Evolutionary conservation across 2,329 filamentous ascomycete species (phyloP), one percentile per base, ranked within the genome.

Genomic region (Talaromyces pinophilus): DNA sequence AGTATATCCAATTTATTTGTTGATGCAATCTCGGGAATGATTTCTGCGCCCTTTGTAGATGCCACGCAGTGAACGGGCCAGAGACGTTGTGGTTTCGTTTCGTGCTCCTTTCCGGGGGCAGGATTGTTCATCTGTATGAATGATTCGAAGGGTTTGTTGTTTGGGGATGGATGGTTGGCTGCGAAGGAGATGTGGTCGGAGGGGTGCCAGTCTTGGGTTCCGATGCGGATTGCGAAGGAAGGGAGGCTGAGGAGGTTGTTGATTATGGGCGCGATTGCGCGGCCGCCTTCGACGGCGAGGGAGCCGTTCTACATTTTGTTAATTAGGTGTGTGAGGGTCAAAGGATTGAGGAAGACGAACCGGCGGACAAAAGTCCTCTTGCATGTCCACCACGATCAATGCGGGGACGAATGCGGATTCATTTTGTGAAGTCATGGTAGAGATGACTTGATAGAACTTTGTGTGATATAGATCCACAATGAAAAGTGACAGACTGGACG

Each of bases 11-110:
- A 71, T 17, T 82, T 83, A 3, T 22, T 17, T 11, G 19, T 44
- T 10, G 22, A 67, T 60, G 92, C 82, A 1, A 98, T 83, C 74
- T 93, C 92, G 0, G 89, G 85, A 6, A 95, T 83, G 25, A 98
- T 82, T 60, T 87, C 85, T 0, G 91, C 88, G 11, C 95, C 95
- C 0, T 82, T 77, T 0, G 91, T 92, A 54, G 83, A 83, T 73
- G 92, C 89, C 8, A 98, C 85, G 80, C 95, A 98, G 81, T 99
- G 95, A 25, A 87, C 86, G 0, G 95, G 95, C 95, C 95, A 99
- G 10, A 99, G 84, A 46, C 87, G 84, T 64, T 89, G 89, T 48
- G 82, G 78, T 80, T 92, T 89, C 28, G 81, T 84, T 75, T 91
- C 87, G 8, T 82, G 72, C 4, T 86, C 77, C 78, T 92, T 87